phyloP scores from a whole-genome alignment of 257 asterid genomes.

The Solanum ossicruentum region DNA sequence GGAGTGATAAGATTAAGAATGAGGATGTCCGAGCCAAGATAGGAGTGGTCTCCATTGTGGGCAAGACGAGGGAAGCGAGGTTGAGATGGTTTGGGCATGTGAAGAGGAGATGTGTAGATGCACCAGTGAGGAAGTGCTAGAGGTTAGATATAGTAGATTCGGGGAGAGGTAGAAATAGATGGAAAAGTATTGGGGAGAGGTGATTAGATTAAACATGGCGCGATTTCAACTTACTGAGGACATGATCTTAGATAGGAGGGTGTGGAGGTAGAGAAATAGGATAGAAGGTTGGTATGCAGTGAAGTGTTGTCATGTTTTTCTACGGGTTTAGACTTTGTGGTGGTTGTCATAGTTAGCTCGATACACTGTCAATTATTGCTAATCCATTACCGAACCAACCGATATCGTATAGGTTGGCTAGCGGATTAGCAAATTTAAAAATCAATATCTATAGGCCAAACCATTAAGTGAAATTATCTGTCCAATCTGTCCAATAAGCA shows the following conservation, averaged over 20 bases:
- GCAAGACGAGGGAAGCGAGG: neutral
- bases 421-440: no score
- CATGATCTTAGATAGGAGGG: neutral
- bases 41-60: neutral
- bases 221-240: neutral
- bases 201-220: neutral
- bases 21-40: neutral
- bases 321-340: neutral
- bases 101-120: neutral
- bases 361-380: no score
- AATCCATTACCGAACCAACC: no score
- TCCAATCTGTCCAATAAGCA: no score
- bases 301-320: neutral
- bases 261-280: neutral
- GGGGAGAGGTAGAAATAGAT: neutral
- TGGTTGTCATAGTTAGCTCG: neutral
- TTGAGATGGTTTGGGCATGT: neutral
- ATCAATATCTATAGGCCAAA: no score
- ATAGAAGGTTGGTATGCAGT: neutral
- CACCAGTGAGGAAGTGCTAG: neutral
- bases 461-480: no score
- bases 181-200: neutral
- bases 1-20: neutral
- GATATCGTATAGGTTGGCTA: no score
- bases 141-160: neutral